Conservation (phyloP, 1,284 basidiomycete genomes). For the Mycena sp. region DNA sequence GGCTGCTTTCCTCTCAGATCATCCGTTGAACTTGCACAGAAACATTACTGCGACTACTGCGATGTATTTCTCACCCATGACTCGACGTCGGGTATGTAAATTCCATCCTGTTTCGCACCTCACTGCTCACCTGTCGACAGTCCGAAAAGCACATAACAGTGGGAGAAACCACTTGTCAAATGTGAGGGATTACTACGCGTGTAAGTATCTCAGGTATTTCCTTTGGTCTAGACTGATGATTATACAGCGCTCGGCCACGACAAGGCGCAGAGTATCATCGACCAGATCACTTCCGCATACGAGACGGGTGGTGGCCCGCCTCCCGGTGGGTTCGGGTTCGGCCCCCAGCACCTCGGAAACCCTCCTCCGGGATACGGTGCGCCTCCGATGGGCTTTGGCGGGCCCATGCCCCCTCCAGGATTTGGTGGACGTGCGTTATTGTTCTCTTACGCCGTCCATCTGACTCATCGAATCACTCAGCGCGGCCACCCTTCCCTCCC, state of each 20-base stretch:
- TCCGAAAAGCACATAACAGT: slow-evolving; percentile 97
- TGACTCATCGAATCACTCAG: slow-evolving; percentile 28
- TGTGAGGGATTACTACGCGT: slow-evolving; percentile 97
- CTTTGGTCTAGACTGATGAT: background rate
- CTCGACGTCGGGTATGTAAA: slow-evolving; percentile 87
- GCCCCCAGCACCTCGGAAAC: slow-evolving; percentile 74
- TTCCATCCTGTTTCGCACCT: slow-evolving; percentile 43
- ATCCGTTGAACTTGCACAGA: slow-evolving; percentile 52
- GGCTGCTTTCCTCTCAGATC: slow-evolving; percentile 18
- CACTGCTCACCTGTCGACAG: slow-evolving; percentile 51
- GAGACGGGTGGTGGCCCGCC: slow-evolving; percentile 87
- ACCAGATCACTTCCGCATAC: slow-evolving; percentile 93
- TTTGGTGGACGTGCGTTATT: slow-evolving; percentile 59
- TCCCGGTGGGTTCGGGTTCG: slow-evolving; percentile 84
- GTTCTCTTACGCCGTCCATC: slow-evolving; percentile 15
- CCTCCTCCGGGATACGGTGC: slow-evolving; percentile 54
- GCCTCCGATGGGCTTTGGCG: slow-evolving; percentile 55
- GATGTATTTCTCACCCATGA: slow-evolving; percentile 93
- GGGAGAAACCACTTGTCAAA: slow-evolving; percentile 97
- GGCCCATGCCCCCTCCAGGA: slow-evolving; percentile 57
- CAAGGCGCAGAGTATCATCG: slow-evolving; percentile 95
- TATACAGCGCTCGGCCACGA: slow-evolving; percentile 88
- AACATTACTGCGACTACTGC: slow-evolving; percentile 94
- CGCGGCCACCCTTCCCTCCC: slow-evolving; percentile 45
- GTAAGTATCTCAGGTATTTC: slow-evolving; percentile 57